A percentile compares a stretch with the other conserved stretches of the same genome.
These are phyloP conservation scores for Syncephalastrum racemosum DNA, from an alignment of 371 early-diverging fungal genomes.

Conservation along the genomic window DNA sequence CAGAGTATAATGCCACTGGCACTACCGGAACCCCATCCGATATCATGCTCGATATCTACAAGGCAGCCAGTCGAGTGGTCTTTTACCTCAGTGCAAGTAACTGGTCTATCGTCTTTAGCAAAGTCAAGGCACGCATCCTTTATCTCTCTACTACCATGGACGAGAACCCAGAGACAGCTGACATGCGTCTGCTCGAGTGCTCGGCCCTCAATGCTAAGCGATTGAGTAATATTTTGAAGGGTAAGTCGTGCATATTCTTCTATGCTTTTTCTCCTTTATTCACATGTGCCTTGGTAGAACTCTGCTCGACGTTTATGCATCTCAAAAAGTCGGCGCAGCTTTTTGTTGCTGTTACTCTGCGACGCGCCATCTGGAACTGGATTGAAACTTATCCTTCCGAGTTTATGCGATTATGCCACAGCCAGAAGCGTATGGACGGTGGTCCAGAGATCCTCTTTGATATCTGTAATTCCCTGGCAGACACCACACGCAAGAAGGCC, in stretches of 20 bases:
- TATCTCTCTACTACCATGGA: conserved; percentile 60
- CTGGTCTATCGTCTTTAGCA: conserved; percentile 73
- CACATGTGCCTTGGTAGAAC: conserved; percentile 41
- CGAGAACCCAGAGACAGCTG: conserved; percentile 73
- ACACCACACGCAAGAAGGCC: conserved; percentile 64
- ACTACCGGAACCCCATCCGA: conserved; percentile 39
- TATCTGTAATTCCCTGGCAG: conserved; percentile 68
- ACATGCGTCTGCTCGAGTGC: conserved; percentile 76
- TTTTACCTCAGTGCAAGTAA: conserved; percentile 81
- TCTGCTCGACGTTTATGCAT: conserved; percentile 61
- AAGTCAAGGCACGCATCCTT: conserved; percentile 61
- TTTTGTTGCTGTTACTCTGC: conserved; percentile 66
- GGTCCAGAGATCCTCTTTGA: conserved; percentile 79
- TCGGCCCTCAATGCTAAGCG: conserved; percentile 72
- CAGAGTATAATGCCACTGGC: conserved; percentile 35
- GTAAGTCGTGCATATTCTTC: conserved; percentile 28
- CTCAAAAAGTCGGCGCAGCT: conserved; percentile 72
- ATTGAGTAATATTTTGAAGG: conserved; percentile 65
- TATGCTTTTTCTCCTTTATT: conserved; percentile 2
- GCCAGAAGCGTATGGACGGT: conserved; percentile 77
- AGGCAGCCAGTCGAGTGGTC: conserved; percentile 72
- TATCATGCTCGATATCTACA: conserved; percentile 62
- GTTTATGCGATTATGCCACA: conserved; percentile 68
- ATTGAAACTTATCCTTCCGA: conserved; percentile 81
- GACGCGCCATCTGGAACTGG: conserved; percentile 88